Base-by-base conservation (phyloP, 2,329 filamentous ascomycete genomes). In the Elsinoe arachidis region DNA sequence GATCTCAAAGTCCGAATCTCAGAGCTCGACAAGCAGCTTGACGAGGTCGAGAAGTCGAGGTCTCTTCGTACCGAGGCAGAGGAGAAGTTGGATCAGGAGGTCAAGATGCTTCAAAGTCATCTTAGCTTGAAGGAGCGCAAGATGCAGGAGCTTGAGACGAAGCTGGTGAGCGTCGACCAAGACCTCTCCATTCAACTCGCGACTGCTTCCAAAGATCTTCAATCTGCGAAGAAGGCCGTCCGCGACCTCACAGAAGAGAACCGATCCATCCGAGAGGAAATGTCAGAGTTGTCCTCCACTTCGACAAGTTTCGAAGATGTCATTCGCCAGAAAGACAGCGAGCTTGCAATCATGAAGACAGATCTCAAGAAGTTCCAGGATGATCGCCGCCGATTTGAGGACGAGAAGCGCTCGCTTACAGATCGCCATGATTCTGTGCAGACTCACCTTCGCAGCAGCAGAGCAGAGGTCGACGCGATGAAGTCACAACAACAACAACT, bases 251-350 rank as follows among this genome's bases (percentile, higher is more conserved):
- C 84, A 1, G 83, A 86, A 4, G 92, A 99, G 67, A 95, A 95
- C 63, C 81, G 84, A 11, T 84, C 87, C 44, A 82, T 95, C 47
- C 86, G 95, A 56, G 83, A 90, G 64, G 90, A 96, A 66, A 84
- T 99, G 55, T 81, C 87, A 0, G 85, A 96, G 63, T 77, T 99
- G 15, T 93, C 93, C 0, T 85, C 89, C 51, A 96, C 92, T 0
- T 96, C 92, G 0, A 95, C 90, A 0, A 90, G 91, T 67, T 97
- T 96, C 63, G 93, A 99, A 71, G 92, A 97, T 65, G 81, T 97
- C 43, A 87, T 99, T 21, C 82, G 90, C 21, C 86, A 88, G 59
- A 99, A 97, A 70, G 93, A 99, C 68, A 96, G 91, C 69, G 95
- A 99, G 68, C 77, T 99, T 17, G 81, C 86, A 0, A 80, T 97